These are phyloP conservation scores for Yarrowia galli DNA, from an alignment of 1,139 yeast species.

Conservation along the genomic window DNA sequence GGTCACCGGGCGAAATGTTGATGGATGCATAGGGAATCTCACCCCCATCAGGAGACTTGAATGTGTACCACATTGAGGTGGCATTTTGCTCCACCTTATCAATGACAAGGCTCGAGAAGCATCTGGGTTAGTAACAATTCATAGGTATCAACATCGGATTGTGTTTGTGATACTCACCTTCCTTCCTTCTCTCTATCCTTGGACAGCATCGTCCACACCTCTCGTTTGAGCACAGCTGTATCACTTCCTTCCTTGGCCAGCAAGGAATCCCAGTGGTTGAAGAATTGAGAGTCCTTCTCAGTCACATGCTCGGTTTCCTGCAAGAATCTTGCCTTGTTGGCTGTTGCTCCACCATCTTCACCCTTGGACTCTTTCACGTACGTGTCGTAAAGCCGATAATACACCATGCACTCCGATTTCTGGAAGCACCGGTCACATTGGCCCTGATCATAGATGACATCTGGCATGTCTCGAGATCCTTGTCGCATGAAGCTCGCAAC, in stretches of 20 bases:
- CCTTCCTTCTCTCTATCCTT: slow-evolving; percentile 69
- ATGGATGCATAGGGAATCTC: slow-evolving; percentile 17
- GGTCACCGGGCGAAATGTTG: slow-evolving; percentile 46
- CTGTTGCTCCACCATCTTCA: slow-evolving; percentile 44
- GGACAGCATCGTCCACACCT: slow-evolving; percentile 73
- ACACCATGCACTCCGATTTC: slow-evolving; percentile 69
- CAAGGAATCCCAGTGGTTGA: slow-evolving; percentile 73
- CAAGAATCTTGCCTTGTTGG: slow-evolving; percentile 35
- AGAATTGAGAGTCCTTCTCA: slow-evolving; percentile 60
- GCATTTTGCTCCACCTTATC: slow-evolving; percentile 10
- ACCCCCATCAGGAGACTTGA: slow-evolving; percentile 20
- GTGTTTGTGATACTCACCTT: slow-evolving; percentile 41
- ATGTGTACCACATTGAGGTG: slow-evolving; percentile 6
- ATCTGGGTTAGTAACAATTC: slow-evolving; percentile 46
- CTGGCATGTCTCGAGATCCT: slow-evolving; percentile 60
- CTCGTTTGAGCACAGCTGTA: slow-evolving; percentile 60
- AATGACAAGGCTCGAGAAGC: slow-evolving; percentile 52
- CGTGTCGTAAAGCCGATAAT: slow-evolving; percentile 65
- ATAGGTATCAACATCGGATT: too few species aligned
- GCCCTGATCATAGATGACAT: slow-evolving; percentile 59
- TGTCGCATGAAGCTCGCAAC: slow-evolving; percentile 64
- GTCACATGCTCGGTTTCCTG: slow-evolving; percentile 59
- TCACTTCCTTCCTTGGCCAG: slow-evolving; percentile 78
- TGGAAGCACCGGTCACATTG: slow-evolving; percentile 74
- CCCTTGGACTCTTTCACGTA: slow-evolving; percentile 58